These are phyloP conservation scores for Fusarium staphyleae DNA, from an alignment of 2,329 filamentous ascomycete species.

Conservation along the genomic window DNA sequence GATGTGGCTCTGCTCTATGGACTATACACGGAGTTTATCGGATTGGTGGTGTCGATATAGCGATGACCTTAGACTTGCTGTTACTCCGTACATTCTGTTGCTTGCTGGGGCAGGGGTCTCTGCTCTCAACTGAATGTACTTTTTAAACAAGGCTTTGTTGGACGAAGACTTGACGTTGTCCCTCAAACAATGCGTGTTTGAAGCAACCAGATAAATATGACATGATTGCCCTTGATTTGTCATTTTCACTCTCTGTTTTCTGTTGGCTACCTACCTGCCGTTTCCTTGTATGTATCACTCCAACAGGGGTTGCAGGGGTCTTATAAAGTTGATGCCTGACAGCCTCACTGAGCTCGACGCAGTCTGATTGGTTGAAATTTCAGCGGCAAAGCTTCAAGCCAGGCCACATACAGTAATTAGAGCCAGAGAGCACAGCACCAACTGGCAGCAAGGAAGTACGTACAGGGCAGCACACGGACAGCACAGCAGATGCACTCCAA, in stretches of 20 bases:
- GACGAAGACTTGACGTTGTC: no score
- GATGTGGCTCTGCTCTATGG: not conserved
- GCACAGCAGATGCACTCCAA: slow-evolving; percentile 29
- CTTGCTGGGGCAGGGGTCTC: no score
- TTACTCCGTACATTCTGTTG: no score
- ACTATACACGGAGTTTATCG: no score
- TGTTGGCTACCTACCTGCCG: slow-evolving; percentile 1
- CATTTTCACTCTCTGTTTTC: not conserved
- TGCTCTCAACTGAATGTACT: no score
- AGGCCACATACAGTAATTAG: slow-evolving; percentile 1
- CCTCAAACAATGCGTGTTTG: no score
- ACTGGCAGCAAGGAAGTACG: slow-evolving; percentile 28
- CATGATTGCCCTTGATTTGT: not conserved
- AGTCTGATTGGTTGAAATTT: slow-evolving; percentile 42
- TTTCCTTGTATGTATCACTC: not conserved
- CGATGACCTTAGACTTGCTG: no score
- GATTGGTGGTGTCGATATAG: no score
- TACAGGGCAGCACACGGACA: slow-evolving; percentile 30
- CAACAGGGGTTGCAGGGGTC: not conserved
- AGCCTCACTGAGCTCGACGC: slow-evolving; percentile 32
- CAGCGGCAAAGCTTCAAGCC: slow-evolving; percentile 34
- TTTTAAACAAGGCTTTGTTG: no score
- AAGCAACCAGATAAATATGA: no score
- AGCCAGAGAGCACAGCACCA: slow-evolving; percentile 26
- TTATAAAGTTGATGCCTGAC: slow-evolving; percentile 40